phyloP scores from a whole-genome alignment of 306 rosid species.

The Inga leiocalycina region DNA sequence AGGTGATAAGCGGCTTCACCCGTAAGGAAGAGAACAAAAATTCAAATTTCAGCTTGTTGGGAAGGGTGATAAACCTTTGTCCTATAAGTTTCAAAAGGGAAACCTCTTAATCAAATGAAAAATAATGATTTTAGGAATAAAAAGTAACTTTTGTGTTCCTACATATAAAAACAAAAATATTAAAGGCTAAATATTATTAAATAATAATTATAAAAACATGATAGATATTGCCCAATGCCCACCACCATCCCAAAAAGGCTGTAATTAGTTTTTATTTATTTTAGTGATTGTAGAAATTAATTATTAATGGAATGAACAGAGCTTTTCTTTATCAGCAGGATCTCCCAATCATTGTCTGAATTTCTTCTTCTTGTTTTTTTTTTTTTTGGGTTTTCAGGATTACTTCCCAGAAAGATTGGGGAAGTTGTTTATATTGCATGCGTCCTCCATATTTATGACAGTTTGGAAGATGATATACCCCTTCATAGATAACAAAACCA shows the following conservation, averaged over 20 bases:
- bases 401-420: slow-evolving; percentile 67
- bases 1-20: no score
- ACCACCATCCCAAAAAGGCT: not conserved
- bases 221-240: not conserved
- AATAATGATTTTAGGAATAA: not conserved
- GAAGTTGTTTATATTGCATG: slow-evolving; percentile 56
- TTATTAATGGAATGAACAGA: not conserved
- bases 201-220: not conserved
- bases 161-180: not conserved
- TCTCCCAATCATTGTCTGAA: not conserved
- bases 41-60: accelerated
- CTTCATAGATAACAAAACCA: slow-evolving; percentile 64
- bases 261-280: not conserved
- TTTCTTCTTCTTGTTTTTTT: not conserved
- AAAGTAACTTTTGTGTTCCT: not conserved
- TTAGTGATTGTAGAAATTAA: not conserved
- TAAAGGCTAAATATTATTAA: not conserved
- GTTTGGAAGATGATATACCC: slow-evolving; percentile 62
- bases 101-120: no score
- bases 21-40: no score
- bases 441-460: slow-evolving; percentile 60
- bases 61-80: no score
- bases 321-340: not conserved
- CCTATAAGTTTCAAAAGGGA: no score
- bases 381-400: slow-evolving; percentile 39